Percentiles rank a stretch among this genome's conserved stretches.
These are phyloP conservation scores for Fusarium armeniacum DNA, from an alignment of 2,329 filamentous ascomycete genomes.

Conservation along the genomic window DNA sequence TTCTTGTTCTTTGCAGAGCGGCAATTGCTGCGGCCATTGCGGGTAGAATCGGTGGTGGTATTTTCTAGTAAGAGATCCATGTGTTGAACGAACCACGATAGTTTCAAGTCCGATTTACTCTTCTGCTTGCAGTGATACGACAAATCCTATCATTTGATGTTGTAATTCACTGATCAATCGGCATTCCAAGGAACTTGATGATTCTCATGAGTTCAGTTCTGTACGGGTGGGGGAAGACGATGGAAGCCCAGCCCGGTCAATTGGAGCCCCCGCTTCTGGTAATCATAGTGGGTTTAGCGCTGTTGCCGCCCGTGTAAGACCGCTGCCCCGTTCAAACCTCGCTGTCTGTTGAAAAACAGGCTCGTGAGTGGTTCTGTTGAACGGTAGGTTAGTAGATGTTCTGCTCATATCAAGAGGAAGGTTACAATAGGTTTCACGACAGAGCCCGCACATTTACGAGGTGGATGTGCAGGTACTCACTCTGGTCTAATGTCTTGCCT, in stretches of 20 bases:
- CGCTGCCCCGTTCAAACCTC: slow-evolving; percentile 24
- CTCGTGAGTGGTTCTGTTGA: slow-evolving; percentile 15
- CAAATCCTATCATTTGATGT: too few species aligned
- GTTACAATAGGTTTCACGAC: slow-evolving; percentile 4
- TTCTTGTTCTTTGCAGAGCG: slow-evolving; percentile 25
- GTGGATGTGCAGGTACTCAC: background rate
- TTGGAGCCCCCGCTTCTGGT: slow-evolving; percentile 18
- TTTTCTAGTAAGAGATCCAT: background rate
- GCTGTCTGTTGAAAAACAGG: slow-evolving; percentile 16
- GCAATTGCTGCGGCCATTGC: slow-evolving; percentile 23
- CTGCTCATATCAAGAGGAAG: slow-evolving; percentile 27
- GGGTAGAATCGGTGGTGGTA: slow-evolving; percentile 42
- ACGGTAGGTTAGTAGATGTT: background rate
- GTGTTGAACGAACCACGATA: background rate
- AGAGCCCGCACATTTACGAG: background rate
- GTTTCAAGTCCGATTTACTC: too few species aligned
- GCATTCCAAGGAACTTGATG: background rate
- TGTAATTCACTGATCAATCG: background rate
- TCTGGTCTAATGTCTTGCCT: background rate
- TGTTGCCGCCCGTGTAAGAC: slow-evolving; percentile 11
- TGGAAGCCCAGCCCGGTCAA: slow-evolving; percentile 28
- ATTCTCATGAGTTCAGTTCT: background rate
- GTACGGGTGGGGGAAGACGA: slow-evolving; percentile 34
- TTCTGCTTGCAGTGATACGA: background rate
- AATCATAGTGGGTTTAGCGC: slow-evolving; percentile 41